Evolutionary conservation across 768 basidiomycete genomes (phyloP), one percentile per base, ranked within the genome.

Genomic region (Lactarius vividus): DNA sequence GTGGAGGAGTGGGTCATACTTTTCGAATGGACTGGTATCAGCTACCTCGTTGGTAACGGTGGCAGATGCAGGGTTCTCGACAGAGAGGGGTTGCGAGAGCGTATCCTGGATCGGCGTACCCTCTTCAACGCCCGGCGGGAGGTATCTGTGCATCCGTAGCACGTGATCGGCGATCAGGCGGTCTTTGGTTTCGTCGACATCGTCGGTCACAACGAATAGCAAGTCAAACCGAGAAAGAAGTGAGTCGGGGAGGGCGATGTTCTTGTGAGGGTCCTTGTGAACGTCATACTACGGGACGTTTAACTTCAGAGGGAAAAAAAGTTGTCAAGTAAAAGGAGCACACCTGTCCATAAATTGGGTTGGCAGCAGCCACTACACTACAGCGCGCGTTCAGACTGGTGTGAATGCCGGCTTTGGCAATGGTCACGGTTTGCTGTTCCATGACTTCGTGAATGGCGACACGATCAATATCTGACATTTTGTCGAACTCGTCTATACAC

Each of bases 381-480:
- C 97, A 98, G 49, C 97, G 86, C 5, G 97, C 97, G 76, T 99
- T 99, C 72, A 99, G 82, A 75, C 91, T 95, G 0, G 97, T 99
- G 74, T 98, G 97, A 70, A 99, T 99, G 64, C 97, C 97, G 15
- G 97, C 97, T 74, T 99, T 99, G 57, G 97, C 97, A 70, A 99
- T 99, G 10, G 97, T 98, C 56, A 99, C 96, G 0, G 97, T 99
- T 75, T 99, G 97, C 76, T 98, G 96, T 75, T 98, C 97, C 97
- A 99, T 99, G 74, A 98, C 97, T 85, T 99, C 97, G 79, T 99
- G 97, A 72, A 99, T 99, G 39, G 97, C 96, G 23, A 98, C 96
- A 70, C 97, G 87, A 79, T 99, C 97, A 70, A 98, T 84, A 74
- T 99, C 97, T 31, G 94, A 96, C 97, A 99, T 98, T 77, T 99